These are phyloP conservation scores for Apostasia shenzhenica DNA, from an alignment of 106 monocot species.

Conservation along the genomic window DNA sequence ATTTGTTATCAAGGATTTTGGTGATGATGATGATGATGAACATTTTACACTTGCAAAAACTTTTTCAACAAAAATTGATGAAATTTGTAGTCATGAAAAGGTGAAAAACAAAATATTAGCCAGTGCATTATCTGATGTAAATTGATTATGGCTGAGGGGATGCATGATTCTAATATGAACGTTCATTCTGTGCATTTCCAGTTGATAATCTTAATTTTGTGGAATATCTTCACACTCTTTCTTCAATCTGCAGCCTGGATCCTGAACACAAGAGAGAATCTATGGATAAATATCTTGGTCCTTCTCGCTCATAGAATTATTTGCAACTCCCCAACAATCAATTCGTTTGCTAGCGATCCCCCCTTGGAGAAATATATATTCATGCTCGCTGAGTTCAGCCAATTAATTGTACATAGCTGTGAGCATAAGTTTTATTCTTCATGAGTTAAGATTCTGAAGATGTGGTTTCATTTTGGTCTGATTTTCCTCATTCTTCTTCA, in stretches of 20 bases:
- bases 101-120: no score
- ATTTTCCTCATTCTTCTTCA: neutral
- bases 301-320: slow-evolving; percentile 37
- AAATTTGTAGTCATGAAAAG: neutral
- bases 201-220: no score
- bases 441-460: neutral
- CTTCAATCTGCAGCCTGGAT: slow-evolving; percentile 59
- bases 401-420: neutral
- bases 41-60: neutral
- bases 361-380: no score
- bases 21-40: no score
- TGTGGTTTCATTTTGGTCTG: neutral
- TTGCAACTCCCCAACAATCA: neutral
- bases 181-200: neutral
- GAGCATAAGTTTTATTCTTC: no score
- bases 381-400: no score
- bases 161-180: neutral
- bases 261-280: slow-evolving; percentile 90
- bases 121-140: neutral
- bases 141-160: neutral
- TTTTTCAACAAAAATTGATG: neutral
- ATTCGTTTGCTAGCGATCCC: neutral
- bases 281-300: slow-evolving; percentile 76
- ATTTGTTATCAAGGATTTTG: no score
- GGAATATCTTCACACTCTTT: neutral